Evolutionary conservation across 495 filamentous ascomycete species (phyloP).

Genomic region (Xylaria cubensis): DNA sequence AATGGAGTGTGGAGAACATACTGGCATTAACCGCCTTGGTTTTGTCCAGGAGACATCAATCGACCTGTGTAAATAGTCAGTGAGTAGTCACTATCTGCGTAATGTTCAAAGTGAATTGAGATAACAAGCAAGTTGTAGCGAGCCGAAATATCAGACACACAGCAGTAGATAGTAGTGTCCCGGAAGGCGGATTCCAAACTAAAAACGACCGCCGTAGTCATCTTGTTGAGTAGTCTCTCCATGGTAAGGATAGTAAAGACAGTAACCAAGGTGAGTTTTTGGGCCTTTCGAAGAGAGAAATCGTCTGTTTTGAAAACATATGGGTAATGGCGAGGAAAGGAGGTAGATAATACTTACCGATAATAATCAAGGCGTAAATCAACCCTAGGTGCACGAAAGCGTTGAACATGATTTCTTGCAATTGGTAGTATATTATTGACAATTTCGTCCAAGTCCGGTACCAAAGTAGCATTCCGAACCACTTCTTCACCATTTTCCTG

Average conservation of each 20-base stretch:
- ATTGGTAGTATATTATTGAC: not conserved
- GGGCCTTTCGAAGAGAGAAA: too few relatives aligned
- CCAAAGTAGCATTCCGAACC: not conserved
- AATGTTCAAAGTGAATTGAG: not conserved
- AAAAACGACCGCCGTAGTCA: not conserved
- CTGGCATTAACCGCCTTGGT: not conserved
- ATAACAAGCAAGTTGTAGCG: not conserved
- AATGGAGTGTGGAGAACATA: not conserved
- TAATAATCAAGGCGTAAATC: not conserved
- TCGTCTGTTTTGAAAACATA: not conserved
- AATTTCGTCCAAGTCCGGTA: not conserved
- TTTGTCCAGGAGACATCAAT: constrained; percentile 21
- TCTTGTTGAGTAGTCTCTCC: not conserved
- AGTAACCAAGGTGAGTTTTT: not conserved
- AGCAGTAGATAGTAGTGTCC: not conserved
- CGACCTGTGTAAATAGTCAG: not conserved
- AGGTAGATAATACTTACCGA: not conserved
- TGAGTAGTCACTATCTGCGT: not conserved
- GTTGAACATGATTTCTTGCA: not conserved
- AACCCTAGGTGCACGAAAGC: not conserved
- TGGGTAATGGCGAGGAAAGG: not conserved
- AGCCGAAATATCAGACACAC: not conserved
- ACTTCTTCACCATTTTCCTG: not conserved
- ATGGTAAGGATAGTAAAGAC: not conserved
- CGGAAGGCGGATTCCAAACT: not conserved